Percentiles rank a stretch among this genome's conserved stretches.
These are phyloP conservation scores for Fraxinus nigra DNA, from an alignment of 305 asterid species.

Conservation along the genomic window DNA sequence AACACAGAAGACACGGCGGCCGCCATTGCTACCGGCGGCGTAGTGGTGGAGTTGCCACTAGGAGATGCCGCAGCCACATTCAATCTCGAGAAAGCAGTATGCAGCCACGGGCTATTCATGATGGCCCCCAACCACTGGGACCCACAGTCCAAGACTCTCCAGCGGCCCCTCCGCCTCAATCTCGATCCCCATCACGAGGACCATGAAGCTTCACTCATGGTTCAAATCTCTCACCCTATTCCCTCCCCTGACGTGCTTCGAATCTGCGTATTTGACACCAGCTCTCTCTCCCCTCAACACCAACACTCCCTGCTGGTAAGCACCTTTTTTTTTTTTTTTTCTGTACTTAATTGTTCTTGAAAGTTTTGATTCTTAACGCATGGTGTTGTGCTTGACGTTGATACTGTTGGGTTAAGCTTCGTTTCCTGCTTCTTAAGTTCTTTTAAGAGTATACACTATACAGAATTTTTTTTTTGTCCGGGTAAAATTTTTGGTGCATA, in stretches of 20 bases:
- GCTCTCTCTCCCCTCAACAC: conserved; percentile 44
- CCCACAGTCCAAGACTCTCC: conserved; percentile 61
- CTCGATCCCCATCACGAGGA: conserved; percentile 27
- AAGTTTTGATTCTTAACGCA: neutral
- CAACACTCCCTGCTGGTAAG: conserved; percentile 50
- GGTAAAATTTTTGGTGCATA: neutral
- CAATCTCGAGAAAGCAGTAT: conserved; percentile 61
- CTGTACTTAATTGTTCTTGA: neutral
- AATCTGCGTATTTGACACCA: conserved; percentile 42
- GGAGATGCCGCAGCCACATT: conserved; percentile 44
- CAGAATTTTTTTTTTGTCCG: neutral
- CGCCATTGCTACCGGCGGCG: neutral
- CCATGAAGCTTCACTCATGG: conserved; percentile 39
- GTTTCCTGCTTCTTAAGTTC: neutral
- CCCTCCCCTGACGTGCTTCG: conserved; percentile 42
- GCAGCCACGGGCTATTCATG: conserved; percentile 88
- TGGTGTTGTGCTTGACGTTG: neutral
- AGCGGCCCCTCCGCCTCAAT: conserved; percentile 67
- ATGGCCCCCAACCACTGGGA: conserved; percentile 92
- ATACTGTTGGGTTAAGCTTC: neutral
- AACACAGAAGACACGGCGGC: conserved; percentile 22
- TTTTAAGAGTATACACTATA: neutral
- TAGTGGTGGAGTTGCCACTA: too few species aligned
- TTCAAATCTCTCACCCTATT: conserved; percentile 51
- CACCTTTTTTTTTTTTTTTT: neutral